Percentiles rank a stretch among this genome's conserved stretches.
phyloP scores from a whole-genome alignment of 2,329 filamentous ascomycete species.

The Colletotrichum eleusines region DNA sequence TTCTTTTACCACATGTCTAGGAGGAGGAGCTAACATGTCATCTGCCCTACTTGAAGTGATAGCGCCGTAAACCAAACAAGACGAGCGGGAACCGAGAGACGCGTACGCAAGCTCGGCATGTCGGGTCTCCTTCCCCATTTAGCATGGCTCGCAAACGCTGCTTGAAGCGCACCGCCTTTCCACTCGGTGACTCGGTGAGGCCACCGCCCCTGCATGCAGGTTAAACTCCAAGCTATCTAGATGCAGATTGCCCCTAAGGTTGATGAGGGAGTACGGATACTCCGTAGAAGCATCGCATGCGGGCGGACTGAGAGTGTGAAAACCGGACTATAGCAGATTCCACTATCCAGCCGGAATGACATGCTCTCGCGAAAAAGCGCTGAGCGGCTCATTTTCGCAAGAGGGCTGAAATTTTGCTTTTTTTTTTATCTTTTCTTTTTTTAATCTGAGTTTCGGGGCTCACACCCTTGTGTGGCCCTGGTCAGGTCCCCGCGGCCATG shows the following conservation, averaged over 20 bases:
- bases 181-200: background rate
- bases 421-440: background rate
- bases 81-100: conserved; percentile 23
- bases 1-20: no score
- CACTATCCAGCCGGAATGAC: conserved; percentile 2
- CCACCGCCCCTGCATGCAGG: background rate
- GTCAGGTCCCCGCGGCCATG: conserved; percentile 4
- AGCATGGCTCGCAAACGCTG: conserved; percentile 10
- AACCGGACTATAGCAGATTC: background rate
- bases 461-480: background rate
- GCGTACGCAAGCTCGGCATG: conserved; percentile 25
- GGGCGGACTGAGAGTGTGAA: conserved; percentile 4
- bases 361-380: background rate
- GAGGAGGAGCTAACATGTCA: background rate
- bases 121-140: background rate
- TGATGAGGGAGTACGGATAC: background rate
- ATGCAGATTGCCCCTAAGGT: background rate
- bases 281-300: conserved; percentile 3
- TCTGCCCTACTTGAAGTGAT: background rate
- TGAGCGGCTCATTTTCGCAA: background rate
- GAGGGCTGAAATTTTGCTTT: background rate
- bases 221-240: conserved; percentile 1
- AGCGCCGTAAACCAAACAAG: background rate
- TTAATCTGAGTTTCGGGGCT: conserved; percentile 1
- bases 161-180: background rate